phyloP scores from a whole-genome alignment of 2,329 filamentous ascomycete species.

The Macrophomina pseudophaseolina region DNA sequence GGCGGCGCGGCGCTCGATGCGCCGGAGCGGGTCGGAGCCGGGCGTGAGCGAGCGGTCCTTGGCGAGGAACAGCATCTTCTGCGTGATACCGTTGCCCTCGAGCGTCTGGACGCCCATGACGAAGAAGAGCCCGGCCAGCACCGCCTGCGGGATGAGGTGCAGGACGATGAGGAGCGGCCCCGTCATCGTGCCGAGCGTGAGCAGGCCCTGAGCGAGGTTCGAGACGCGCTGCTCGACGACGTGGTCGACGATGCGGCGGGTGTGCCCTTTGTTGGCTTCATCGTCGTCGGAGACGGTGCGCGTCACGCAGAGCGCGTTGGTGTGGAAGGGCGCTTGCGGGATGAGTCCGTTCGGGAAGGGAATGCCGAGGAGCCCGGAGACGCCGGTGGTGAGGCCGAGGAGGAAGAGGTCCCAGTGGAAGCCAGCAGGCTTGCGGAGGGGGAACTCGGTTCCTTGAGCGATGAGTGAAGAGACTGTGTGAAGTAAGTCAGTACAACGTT shows the following conservation, averaged over 20 bases:
- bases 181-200: conserved; percentile 62
- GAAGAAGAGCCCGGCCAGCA: conserved; percentile 64
- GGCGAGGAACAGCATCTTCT: conserved; percentile 57
- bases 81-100: conserved; percentile 59
- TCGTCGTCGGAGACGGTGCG: conserved; percentile 43
- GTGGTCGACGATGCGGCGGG: conserved; percentile 49
- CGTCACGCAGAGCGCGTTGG: conserved; percentile 55
- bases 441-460: conserved; percentile 62
- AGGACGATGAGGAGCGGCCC: conserved; percentile 60
- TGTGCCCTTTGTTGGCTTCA: conserved; percentile 50
- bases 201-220: conserved; percentile 61
- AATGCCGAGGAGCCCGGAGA: conserved; percentile 61
- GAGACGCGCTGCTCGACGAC: conserved; percentile 63
- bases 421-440: conserved; percentile 62
- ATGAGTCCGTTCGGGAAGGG: conserved; percentile 64
- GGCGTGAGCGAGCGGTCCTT: conserved; percentile 55
- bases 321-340: conserved; percentile 66
- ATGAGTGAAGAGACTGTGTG: conserved; percentile 56
- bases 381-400: conserved; percentile 60
- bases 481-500: conserved; percentile 29
- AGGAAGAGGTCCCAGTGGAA: conserved; percentile 68
- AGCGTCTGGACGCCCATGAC: conserved; percentile 61
- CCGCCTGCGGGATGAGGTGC: conserved; percentile 59
- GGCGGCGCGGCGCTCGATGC: conserved; percentile 49
- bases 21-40: conserved; percentile 53